Conservation (phyloP, 2,329 filamentous ascomycete genomes). For the Orbilia blumenaviensis region DNA sequence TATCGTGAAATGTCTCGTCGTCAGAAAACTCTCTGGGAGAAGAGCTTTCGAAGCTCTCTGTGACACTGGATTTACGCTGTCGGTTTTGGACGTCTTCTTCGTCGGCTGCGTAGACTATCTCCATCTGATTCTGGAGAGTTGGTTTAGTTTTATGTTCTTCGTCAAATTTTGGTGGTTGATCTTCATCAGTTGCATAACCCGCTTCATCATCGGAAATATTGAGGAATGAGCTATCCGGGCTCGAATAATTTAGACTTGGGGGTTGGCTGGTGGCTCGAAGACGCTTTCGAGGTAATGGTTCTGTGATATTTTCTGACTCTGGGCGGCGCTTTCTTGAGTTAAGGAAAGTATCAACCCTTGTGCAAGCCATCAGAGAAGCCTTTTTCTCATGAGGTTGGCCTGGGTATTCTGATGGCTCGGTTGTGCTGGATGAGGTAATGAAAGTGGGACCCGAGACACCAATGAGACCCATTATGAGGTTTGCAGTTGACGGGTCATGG, state of each 20-base stretch:
- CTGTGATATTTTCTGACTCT: not conserved
- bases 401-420: not conserved
- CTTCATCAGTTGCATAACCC: not conserved
- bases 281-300: not conserved
- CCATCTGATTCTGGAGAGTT: not conserved
- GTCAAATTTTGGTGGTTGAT: not conserved
- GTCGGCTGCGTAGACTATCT: not conserved
- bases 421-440: not conserved
- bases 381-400: not conserved
- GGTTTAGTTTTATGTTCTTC: not conserved
- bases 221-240: not conserved
- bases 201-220: not conserved
- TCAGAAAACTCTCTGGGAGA: not conserved
- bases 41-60: not conserved
- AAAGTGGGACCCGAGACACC: not conserved
- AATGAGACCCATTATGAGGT: conserved; percentile 11
- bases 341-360: not conserved
- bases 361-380: not conserved
- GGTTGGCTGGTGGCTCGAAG: not conserved
- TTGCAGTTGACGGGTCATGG: conserved; percentile 2
- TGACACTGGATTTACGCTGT: not conserved
- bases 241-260: not conserved
- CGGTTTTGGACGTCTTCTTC: not conserved
- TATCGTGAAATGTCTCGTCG: not conserved
- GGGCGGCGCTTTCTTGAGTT: not conserved